Conservation (phyloP, 208 protist genomes). For the Sergeia podlipaevii region DNA sequence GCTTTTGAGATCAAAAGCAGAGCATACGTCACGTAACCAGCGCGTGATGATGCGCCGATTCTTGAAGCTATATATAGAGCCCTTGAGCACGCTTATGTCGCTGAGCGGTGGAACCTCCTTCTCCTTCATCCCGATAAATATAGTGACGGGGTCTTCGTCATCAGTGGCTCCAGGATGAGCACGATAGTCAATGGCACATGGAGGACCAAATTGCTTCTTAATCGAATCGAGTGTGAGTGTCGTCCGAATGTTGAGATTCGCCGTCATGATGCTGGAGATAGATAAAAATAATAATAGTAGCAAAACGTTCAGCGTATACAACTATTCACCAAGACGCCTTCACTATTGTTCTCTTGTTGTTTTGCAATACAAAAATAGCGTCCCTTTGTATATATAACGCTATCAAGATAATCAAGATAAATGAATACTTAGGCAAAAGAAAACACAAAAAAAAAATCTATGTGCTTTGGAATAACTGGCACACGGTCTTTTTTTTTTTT, state of each 20-base stretch:
- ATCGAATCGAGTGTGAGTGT: conserved; percentile 69
- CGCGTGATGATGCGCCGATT: conserved; percentile 79
- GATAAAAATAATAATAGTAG: too few species aligned
- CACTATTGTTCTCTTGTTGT: too few species aligned
- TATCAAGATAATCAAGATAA: too few species aligned
- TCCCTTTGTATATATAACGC: too few species aligned
- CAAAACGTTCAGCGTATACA: too few species aligned
- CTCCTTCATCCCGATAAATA: conserved; percentile 71
- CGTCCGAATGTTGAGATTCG: conserved; percentile 49
- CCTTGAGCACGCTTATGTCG: conserved; percentile 68
- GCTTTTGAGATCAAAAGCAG: conserved; percentile 66
- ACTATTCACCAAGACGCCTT: too few species aligned
- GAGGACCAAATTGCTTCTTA: conserved; percentile 54
- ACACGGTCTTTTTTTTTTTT: too few species aligned
- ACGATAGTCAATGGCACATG: conserved; percentile 67
- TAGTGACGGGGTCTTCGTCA: conserved; percentile 40
- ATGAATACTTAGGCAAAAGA: too few species aligned
- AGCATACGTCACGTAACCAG: conserved; percentile 81
- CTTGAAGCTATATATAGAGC: conserved; percentile 77
- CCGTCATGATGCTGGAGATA: conserved; percentile 4
- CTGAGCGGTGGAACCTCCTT: conserved; percentile 59
- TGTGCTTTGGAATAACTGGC: too few species aligned
- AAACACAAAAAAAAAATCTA: too few species aligned
- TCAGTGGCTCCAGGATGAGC: conserved; percentile 53
- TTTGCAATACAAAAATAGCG: too few species aligned